A percentile compares a stretch with the other conserved stretches of the same genome.
phyloP scores from a whole-genome alignment of 306 rosid species.

The Abrus pulchellus region DNA sequence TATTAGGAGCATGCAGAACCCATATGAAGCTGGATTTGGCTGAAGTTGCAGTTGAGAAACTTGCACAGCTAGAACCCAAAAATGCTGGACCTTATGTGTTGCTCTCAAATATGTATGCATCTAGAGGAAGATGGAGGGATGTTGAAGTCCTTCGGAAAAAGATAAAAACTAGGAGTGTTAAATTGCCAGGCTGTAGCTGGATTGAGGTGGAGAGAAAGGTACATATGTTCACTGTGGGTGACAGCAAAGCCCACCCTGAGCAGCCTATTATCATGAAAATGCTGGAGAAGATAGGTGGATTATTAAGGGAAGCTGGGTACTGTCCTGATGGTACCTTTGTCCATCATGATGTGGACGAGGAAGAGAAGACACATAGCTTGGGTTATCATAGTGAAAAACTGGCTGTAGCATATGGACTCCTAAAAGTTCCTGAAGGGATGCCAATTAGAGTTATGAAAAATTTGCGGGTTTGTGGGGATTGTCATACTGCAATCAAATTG shows the following conservation, averaged over 20 bases:
- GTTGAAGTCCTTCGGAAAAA: slow-evolving; percentile 63
- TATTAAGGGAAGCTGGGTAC: slow-evolving; percentile 79
- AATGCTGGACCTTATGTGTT: slow-evolving; percentile 71
- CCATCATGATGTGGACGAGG: slow-evolving; percentile 80
- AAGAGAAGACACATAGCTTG: slow-evolving; percentile 76
- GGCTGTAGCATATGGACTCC: slow-evolving; percentile 77
- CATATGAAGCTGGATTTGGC: slow-evolving; percentile 67
- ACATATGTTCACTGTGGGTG: slow-evolving; percentile 74
- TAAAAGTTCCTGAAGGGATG: slow-evolving; percentile 72
- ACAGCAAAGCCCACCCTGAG: slow-evolving; percentile 69
- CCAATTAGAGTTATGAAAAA: slow-evolving; percentile 78
- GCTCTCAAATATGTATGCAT: slow-evolving; percentile 74
- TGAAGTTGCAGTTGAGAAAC: slow-evolving; percentile 67
- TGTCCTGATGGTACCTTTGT: slow-evolving; percentile 79
- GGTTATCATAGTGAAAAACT: slow-evolving; percentile 79
- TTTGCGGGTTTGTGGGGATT: slow-evolving; percentile 84
- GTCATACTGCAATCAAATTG: slow-evolving; percentile 78
- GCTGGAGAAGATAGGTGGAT: slow-evolving; percentile 64
- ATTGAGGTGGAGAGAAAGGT: slow-evolving; percentile 75
- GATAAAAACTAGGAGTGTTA: slow-evolving; percentile 62
- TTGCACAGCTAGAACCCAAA: slow-evolving; percentile 67
- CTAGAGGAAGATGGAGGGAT: slow-evolving; percentile 67
- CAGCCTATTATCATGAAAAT: slow-evolving; percentile 60
- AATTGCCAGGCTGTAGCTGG: slow-evolving; percentile 85
- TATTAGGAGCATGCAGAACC: slow-evolving; percentile 66